A percentile compares a stretch with the other conserved stretches of the same genome.
Evolutionary conservation across 2,329 filamentous ascomycete species (phyloP).

Genomic region (Penicillium italicum): DNA sequence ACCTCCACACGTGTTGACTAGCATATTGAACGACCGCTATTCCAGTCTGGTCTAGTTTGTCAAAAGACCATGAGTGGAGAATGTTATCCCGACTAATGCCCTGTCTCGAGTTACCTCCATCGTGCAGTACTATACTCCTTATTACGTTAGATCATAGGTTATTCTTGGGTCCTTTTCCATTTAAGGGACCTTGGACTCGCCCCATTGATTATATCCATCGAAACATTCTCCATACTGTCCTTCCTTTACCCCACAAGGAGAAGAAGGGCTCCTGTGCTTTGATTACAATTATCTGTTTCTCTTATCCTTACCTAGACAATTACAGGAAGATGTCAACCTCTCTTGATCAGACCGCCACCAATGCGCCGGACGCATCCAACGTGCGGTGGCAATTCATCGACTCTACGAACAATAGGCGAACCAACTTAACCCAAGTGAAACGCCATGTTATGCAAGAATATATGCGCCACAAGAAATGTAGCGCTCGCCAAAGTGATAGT

Average conservation of each 20-base stretch:
- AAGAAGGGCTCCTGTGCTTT: not conserved
- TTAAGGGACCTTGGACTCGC: not conserved
- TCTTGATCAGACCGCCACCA: not conserved
- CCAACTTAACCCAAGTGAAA: constrained; percentile 40
- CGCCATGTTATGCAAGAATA: constrained; percentile 46
- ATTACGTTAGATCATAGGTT: not conserved
- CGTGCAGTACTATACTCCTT: not conserved
- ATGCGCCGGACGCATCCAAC: constrained; percentile 8
- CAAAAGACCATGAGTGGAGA: not conserved
- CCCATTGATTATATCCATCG: not conserved
- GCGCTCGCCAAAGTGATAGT: constrained; percentile 15
- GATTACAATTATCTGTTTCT: not conserved
- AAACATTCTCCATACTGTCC: not conserved
- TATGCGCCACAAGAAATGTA: constrained; percentile 37
- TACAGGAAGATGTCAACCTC: constrained; percentile 16
- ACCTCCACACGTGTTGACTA: constrained; percentile 1
- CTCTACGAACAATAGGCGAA: constrained; percentile 34
- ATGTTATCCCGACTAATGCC: not conserved
- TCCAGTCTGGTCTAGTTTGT: constrained; percentile 1
- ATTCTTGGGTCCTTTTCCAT: not conserved
- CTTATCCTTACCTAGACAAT: not conserved
- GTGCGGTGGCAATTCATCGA: constrained; percentile 43
- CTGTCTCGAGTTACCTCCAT: not conserved
- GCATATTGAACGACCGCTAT: not conserved
- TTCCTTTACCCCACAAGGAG: not conserved